Evolutionary conservation across 2,329 filamentous ascomycete genomes (phyloP).

Genomic region (Cladophialophora immunda): DNA sequence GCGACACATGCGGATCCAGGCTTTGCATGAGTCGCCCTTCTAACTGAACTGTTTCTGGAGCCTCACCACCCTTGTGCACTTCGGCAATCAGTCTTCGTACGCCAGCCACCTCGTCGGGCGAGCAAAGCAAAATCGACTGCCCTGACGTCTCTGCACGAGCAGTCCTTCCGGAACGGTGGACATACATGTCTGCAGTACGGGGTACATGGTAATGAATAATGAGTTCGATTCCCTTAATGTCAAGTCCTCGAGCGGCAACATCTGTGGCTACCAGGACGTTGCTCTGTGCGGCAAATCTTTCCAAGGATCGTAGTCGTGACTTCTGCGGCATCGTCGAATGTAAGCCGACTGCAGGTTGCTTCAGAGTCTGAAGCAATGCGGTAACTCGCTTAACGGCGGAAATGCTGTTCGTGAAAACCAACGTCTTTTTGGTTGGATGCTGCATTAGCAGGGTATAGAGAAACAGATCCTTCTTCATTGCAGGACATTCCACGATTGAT

Average conservation of each 20-base stretch:
- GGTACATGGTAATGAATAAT: conserved; percentile 97
- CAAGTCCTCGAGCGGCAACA: conserved; percentile 90
- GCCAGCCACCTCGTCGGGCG: conserved; percentile 87
- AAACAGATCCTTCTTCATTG: conserved; percentile 96
- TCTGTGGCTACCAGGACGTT: conserved; percentile 87
- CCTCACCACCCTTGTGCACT: conserved; percentile 70
- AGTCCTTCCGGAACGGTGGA: conserved; percentile 93
- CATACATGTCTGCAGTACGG: conserved; percentile 88
- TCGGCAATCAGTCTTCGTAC: conserved; percentile 86
- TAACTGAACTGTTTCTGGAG: conserved; percentile 72
- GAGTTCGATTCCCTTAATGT: conserved; percentile 88
- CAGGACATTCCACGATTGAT: conserved; percentile 88
- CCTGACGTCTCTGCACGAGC: conserved; percentile 82
- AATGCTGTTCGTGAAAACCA: conserved; percentile 97
- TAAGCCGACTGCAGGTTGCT: conserved; percentile 74
- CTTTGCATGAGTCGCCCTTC: conserved; percentile 80
- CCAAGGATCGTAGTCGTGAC: conserved; percentile 88
- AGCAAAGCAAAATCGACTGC: conserved; percentile 85
- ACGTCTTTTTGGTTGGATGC: conserved; percentile 73
- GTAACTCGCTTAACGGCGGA: conserved; percentile 86
- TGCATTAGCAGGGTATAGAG: conserved; percentile 88
- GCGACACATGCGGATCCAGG: conserved; percentile 76
- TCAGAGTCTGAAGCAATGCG: conserved; percentile 83
- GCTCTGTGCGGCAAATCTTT: conserved; percentile 77
- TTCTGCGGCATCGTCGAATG: conserved; percentile 98